Base-by-base conservation (phyloP, 2,329 filamentous ascomycete genomes). In the Xenosphaeropsis pyriputrescens region DNA sequence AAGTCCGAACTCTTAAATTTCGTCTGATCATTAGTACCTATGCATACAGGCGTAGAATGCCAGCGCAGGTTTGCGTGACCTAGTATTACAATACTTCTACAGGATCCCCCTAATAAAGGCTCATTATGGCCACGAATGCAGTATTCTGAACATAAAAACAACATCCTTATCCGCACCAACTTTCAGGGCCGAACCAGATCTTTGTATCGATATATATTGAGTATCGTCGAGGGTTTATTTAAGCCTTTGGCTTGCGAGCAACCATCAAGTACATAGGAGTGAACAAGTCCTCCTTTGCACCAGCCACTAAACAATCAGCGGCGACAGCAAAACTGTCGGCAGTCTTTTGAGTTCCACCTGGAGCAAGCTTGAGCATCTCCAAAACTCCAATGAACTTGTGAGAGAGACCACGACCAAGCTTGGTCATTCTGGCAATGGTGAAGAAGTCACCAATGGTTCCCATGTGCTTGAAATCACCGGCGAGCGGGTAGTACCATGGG, bases 211-310 rank as follows among this genome's bases (percentile, higher is more conserved):
- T 26, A 26, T 26, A 26, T 26, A 26, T 9, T 11, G 22, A 26
- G 5, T 26, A 26, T 26, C 22, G 22, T 26, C 22, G 8, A 26
- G 8, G 22, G 12, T 26, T 32, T 38, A 26, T 26, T 32, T 38
- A 39, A 35, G 32, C 32, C 17, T 31, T 19, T 39, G 89, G 85
- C 70, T 95, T 95, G 62, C 84, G 77, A 43, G 76, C 89, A 42
- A 95, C 75, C 85, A 95, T 95, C 55, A 96, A 67, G 64, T 94
- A 95, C 89, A 96, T 96, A 40, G 89, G 89, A 2, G 89, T 96
- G 64, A 96, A 96, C n/a, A 96, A 72, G 59, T 93, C 83, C 65
- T 88, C 70, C 58, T 76, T 74, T 29, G 78, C 89, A 60, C 89
- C 89, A 35, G 83, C 85, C 16, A 94, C 88, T 37, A 96, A 67